Conservation (phyloP, 2,329 filamentous ascomycete genomes). For the Ophiostoma triangulosporum region DNA sequence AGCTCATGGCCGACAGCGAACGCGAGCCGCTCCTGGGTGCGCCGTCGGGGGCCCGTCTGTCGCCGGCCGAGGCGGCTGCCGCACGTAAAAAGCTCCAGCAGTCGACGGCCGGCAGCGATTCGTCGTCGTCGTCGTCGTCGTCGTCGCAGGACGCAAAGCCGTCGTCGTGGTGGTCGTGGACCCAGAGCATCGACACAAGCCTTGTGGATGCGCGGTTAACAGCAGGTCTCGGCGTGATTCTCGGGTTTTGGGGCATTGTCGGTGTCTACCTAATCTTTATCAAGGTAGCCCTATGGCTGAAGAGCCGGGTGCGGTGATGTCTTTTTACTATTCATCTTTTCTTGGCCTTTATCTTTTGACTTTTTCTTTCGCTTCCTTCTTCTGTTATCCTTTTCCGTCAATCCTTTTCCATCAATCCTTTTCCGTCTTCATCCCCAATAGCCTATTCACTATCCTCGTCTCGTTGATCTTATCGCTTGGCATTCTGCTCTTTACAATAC, state of each 20-base stretch:
- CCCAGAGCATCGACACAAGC: constrained; percentile 24
- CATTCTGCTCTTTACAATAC: neutral
- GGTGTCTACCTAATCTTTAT: constrained; percentile 36
- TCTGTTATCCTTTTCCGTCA: neutral
- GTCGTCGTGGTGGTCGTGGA: constrained; percentile 32
- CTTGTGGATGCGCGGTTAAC: constrained; percentile 31
- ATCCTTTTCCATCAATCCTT: neutral
- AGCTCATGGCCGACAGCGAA: constrained; percentile 1
- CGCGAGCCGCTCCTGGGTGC: constrained; percentile 7
- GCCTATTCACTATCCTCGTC: neutral
- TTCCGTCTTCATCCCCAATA: neutral
- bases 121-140: constrained; percentile 29
- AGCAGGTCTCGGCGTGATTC: constrained; percentile 32
- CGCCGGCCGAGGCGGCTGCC: neutral
- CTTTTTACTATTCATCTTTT: neutral
- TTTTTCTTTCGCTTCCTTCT: neutral
- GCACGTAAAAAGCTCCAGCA: constrained; percentile 1
- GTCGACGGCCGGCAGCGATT: neutral
- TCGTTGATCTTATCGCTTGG: neutral
- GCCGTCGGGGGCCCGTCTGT: constrained; percentile 4
- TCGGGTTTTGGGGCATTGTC: constrained; percentile 35
- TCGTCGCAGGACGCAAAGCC: constrained; percentile 20
- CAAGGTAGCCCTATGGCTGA: constrained; percentile 22
- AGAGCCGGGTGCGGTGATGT: constrained; percentile 13
- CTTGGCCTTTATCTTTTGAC: neutral